Base-by-base conservation (phyloP, 176 grass and related monocot species). In the Eleusine coracana region DNA sequence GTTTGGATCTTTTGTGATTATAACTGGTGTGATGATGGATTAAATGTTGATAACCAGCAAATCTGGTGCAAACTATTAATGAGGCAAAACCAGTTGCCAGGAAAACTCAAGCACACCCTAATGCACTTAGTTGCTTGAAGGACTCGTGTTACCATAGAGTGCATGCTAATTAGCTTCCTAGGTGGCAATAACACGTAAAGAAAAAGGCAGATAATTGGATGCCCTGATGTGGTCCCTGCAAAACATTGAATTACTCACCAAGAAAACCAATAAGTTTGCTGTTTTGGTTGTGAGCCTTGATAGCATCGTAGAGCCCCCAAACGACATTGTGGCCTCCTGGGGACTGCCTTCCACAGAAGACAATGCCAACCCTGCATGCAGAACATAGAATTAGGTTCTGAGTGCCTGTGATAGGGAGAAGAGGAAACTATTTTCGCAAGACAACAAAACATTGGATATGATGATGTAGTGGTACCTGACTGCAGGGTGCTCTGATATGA, bases 301-400 rank as follows among this genome's bases (percentile, higher is more conserved):
- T 94, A 77, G 96, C 93, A 18, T 94, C 85, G 78, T 89, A 66
- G 71, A 99, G 89, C 39, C 96, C 96, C 96, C 96, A 99, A 73
- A 99, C 74, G 15, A 99, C 91, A 89, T 99, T 99, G 77, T 99
- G 96, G 25, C 96, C 96, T 81, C 96, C 96, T 31, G 96, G 96
- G 28, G 96, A 99, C 64, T 99, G 96, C 68, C 96, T 96, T 40
- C 96, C 96, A 76, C 91, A 99, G 85, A 96, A 99, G 46, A 99
- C 96, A 84, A 96, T 73, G 74, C 93, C 96, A 83, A 99, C 96
- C 83, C 93, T 99, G 83, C 66, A 82, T 27, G 21, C 50, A 36
- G 73, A 80, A 74, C 12, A 88, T 46, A 59, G 20, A 52, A 56
- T 81, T 61, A 65, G 12, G 23, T 76, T 25, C 48, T 48, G 12